phyloP scores from a whole-genome alignment of 768 basidiomycete genomes.

The Rhizopogon vesiculosus region DNA sequence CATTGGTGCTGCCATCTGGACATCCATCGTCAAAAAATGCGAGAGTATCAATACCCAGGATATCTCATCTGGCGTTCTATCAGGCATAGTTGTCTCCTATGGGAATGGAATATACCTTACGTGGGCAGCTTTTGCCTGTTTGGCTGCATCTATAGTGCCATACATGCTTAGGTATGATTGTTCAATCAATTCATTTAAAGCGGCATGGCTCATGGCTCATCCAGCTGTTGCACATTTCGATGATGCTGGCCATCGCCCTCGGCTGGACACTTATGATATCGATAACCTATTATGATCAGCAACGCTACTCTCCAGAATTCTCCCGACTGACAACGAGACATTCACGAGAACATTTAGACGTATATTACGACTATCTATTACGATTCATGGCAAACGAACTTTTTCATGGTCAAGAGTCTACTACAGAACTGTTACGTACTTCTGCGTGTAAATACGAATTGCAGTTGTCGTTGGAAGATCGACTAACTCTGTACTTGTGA shows the following conservation, averaged over 20 bases:
- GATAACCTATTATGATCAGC: neutral
- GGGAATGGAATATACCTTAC: conserved; percentile 62
- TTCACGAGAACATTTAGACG: neutral
- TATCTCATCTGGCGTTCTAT: conserved; percentile 34
- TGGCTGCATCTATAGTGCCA: conserved; percentile 62
- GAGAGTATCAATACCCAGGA: conserved; percentile 52
- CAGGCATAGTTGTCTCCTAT: conserved; percentile 61
- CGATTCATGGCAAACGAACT: neutral
- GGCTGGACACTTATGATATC: neutral
- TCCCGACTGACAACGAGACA: neutral
- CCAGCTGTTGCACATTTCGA: conserved; percentile 80
- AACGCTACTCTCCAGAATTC: neutral
- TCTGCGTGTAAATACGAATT: no score
- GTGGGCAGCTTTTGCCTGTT: conserved; percentile 72
- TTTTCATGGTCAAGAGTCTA: neutral
- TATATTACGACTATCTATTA: neutral
- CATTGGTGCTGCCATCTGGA: conserved; percentile 74
- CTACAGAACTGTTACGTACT: neutral
- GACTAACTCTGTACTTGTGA: no score
- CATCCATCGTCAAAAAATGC: conserved; percentile 62
- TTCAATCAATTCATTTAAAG: neutral
- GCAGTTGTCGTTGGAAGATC: no score
- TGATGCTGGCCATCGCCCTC: conserved; percentile 22
- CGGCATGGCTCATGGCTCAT: neutral
- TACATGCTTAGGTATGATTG: conserved; percentile 71